phyloP scores from a whole-genome alignment of 139 green algal species.

The Picochlorum costavermella region DNA sequence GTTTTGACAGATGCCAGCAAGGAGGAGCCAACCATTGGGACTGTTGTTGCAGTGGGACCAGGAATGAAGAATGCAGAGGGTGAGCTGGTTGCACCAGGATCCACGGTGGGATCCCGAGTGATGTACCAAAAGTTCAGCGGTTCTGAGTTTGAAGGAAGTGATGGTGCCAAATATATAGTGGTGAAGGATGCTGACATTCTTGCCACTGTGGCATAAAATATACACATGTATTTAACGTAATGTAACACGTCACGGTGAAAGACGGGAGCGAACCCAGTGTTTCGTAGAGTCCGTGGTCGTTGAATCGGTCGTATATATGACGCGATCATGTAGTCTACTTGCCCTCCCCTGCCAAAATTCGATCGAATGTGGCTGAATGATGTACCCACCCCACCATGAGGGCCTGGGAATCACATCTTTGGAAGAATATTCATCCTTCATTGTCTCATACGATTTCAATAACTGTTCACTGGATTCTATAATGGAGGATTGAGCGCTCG shows the following conservation, averaged over 20 bases:
- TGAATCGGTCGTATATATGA: constrained; percentile 35
- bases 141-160: constrained; percentile 66
- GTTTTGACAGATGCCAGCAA: constrained; percentile 64
- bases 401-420: constrained; percentile 12
- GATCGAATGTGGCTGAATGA: constrained; percentile 51
- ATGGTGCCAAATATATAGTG: constrained; percentile 64
- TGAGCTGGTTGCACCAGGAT: constrained; percentile 36
- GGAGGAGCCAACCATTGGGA: constrained; percentile 87
- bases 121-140: constrained; percentile 82
- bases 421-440: constrained; percentile 33
- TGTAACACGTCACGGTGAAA: background rate
- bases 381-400: constrained; percentile 71
- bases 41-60: constrained; percentile 70
- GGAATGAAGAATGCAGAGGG: constrained; percentile 50
- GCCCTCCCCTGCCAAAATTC: constrained; percentile 88
- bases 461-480: constrained; percentile 38
- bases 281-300: background rate
- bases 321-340: constrained; percentile 73
- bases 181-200: constrained; percentile 78
- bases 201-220: constrained; percentile 48
- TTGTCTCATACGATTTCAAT: constrained; percentile 29
- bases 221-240: constrained; percentile 7
- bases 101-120: constrained; percentile 65
- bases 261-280: background rate
- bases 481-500: constrained; percentile 55